phyloP scores from a whole-genome alignment of 305 asterid genomes.

The Withania somnifera region DNA sequence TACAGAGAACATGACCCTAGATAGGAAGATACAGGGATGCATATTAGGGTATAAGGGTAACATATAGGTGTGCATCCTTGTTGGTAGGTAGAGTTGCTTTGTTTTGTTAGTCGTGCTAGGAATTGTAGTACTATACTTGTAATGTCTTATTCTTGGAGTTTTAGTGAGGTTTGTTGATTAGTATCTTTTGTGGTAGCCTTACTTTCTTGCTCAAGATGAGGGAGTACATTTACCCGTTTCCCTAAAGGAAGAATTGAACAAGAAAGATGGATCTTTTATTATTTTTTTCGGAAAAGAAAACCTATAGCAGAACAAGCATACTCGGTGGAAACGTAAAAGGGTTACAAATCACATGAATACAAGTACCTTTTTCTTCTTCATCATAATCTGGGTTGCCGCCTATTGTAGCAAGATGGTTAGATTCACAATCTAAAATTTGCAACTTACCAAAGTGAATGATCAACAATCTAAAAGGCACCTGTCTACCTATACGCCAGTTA shows the following conservation, averaged over 20 bases:
- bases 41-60: too few relatives aligned
- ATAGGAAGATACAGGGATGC: too few relatives aligned
- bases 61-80: too few relatives aligned
- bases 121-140: too few relatives aligned
- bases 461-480: constrained; percentile 32
- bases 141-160: too few relatives aligned
- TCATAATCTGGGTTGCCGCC: constrained; percentile 95
- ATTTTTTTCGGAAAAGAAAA: background rate
- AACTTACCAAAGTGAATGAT: background rate
- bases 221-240: background rate
- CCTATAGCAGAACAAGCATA: background rate
- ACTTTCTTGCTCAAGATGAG: background rate
- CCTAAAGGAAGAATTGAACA: background rate
- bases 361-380: constrained; percentile 88
- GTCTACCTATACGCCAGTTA: constrained; percentile 94
- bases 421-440: constrained; percentile 5
- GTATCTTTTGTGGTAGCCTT: too few relatives aligned
- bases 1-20: too few relatives aligned
- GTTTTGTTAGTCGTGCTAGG: too few relatives aligned
- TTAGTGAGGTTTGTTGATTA: too few relatives aligned
- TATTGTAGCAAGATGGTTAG: constrained; percentile 22
- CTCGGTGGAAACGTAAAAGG: background rate
- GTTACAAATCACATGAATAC: background rate
- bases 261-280: background rate
- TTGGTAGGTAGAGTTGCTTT: too few relatives aligned